phyloP scores from a whole-genome alignment of 768 basidiomycete species.

The Aureoboletus auriporus region DNA sequence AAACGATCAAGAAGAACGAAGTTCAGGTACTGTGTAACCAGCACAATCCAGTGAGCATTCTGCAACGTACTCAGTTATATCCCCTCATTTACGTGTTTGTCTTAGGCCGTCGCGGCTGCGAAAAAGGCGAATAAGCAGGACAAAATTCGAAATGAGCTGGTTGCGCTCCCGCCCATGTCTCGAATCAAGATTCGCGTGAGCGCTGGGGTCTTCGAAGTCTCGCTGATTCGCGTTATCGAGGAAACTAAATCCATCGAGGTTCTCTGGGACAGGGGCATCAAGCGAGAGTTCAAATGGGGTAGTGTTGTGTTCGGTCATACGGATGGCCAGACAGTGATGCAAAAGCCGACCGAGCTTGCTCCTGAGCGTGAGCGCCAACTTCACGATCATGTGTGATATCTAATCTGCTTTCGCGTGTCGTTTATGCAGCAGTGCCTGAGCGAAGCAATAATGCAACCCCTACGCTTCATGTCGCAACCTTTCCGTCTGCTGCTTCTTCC shows the following conservation, averaged over 20 bases:
- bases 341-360: conserved; percentile 62
- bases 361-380: conserved; percentile 39
- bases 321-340: conserved; percentile 59
- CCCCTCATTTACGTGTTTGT: not conserved
- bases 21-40: conserved; percentile 78
- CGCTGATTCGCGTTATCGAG: conserved; percentile 65
- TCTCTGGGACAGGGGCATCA: conserved; percentile 71
- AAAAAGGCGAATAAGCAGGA: conserved; percentile 75
- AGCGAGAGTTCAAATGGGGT: conserved; percentile 80
- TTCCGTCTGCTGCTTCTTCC: conserved; percentile 16
- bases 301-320: conserved; percentile 75
- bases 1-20: conserved; percentile 68
- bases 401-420: conserved; percentile 8
- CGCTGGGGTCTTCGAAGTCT: conserved; percentile 84
- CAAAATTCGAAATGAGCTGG: conserved; percentile 64
- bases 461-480: conserved; percentile 22
- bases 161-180: conserved; percentile 64
- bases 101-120: conserved; percentile 66
- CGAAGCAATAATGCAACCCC: conserved; percentile 8
- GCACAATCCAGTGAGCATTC: conserved; percentile 80
- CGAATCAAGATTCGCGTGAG: conserved; percentile 83
- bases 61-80: not conserved
- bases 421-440: conserved; percentile 15
- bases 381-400: not conserved
- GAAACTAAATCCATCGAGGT: conserved; percentile 73